A percentile compares a stretch with the other conserved stretches of the same genome.
Evolutionary conservation across 139 green algal species (phyloP).

Genomic region (Spirogloea muscicola): DNA sequence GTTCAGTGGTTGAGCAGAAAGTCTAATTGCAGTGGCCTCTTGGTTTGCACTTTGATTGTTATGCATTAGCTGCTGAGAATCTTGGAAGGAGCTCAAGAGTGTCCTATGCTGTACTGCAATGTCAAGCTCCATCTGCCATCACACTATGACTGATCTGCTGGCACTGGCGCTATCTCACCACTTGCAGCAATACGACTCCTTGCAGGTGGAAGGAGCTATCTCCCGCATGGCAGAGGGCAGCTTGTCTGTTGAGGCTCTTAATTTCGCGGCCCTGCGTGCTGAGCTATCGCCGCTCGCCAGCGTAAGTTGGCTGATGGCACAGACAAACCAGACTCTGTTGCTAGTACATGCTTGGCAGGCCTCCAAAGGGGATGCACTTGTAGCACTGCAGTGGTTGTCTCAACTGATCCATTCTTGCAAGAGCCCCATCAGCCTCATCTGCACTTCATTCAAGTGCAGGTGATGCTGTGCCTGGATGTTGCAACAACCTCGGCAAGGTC

Average conservation of each 20-base stretch:
- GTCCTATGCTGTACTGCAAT: background rate
- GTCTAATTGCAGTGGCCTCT: too few species aligned
- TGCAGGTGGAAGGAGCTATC: conserved; percentile 6
- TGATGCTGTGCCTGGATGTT: conserved; percentile 25
- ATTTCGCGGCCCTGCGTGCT: conserved; percentile 9
- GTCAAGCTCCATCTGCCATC: background rate
- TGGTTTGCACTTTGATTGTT: too few species aligned
- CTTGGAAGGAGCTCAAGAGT: background rate
- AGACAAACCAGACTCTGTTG: background rate
- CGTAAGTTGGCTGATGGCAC: background rate
- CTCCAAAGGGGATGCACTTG: background rate
- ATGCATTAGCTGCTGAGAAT: background rate
- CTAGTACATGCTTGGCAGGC: background rate
- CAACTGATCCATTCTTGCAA: too few species aligned
- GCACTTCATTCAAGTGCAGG: too few species aligned
- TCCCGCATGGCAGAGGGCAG: conserved; percentile 6
- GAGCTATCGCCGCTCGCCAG: conserved; percentile 8
- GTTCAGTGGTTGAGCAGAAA: too few species aligned
- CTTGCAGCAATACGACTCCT: conserved; percentile 3
- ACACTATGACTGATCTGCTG: conserved; percentile 2
- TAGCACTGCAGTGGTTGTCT: background rate
- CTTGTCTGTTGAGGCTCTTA: conserved; percentile 1
- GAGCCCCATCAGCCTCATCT: too few species aligned
- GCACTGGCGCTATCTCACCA: too few species aligned
- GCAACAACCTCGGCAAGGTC: conserved; percentile 4